phyloP scores from a whole-genome alignment of 345 rosid species.

The Gossypium australe region DNA sequence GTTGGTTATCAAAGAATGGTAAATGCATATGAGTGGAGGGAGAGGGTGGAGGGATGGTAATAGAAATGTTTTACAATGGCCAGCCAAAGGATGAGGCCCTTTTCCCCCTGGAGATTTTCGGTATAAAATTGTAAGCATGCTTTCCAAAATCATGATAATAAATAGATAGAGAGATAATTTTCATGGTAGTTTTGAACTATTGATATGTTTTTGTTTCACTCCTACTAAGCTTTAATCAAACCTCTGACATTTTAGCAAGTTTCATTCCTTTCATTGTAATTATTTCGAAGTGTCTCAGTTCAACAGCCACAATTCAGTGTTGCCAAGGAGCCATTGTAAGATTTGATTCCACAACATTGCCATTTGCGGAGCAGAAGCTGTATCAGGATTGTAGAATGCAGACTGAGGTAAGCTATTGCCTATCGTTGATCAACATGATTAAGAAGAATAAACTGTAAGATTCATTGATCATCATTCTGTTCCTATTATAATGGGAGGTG shows the following conservation, averaged over 20 bases:
- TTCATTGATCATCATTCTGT: not conserved
- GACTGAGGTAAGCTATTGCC: not conserved
- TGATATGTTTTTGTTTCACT: not conserved
- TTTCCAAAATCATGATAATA: not conserved
- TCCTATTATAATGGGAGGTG: not conserved
- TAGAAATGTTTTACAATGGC: not conserved
- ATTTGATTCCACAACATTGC: not conserved
- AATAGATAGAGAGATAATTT: no score
- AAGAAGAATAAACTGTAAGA: not conserved
- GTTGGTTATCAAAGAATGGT: not conserved
- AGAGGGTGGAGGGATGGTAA: not conserved
- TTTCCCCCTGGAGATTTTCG: not conserved
- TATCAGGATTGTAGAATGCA: not conserved
- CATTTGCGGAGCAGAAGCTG: not conserved
- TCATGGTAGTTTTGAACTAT: not conserved
- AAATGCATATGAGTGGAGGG: not conserved
- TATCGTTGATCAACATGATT: not conserved
- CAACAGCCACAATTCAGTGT: not conserved
- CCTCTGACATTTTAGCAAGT: not conserved
- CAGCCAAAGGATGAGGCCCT: not conserved
- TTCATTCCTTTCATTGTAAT: not conserved
- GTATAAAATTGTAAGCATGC: not conserved
- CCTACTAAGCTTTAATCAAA: not conserved
- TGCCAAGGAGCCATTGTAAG: not conserved
- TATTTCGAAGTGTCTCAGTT: not conserved